Percentiles rank a stretch among this genome's conserved stretches.
Conservation (phyloP, 1,284 basidiomycete genomes). For the Moniliophthora roreri region DNA sequence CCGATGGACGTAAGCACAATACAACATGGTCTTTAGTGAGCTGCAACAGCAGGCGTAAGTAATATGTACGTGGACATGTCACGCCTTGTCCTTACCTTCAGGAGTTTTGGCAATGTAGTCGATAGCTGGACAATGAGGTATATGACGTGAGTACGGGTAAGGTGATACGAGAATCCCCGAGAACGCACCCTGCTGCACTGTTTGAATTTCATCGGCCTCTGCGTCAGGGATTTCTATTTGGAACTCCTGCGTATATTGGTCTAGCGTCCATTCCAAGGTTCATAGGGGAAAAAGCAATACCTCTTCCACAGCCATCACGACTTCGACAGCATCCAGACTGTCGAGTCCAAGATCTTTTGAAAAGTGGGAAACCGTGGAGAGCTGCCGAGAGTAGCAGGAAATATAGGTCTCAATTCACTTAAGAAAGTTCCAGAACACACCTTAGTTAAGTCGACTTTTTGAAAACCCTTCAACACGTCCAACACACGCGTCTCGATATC, state of each 20-base stretch:
- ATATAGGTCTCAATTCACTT: conserved; percentile 12
- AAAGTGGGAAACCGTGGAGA: conserved; percentile 78
- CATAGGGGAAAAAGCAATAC: conserved; percentile 37
- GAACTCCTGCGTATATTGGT: conserved; percentile 61
- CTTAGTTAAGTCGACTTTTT: conserved; percentile 90
- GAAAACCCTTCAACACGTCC: conserved; percentile 91
- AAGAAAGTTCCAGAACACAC: conserved; percentile 39
- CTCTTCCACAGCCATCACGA: conserved; percentile 99
- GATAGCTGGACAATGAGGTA: conserved; percentile 63
- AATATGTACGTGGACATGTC: no score
- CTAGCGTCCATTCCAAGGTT: conserved; percentile 7
- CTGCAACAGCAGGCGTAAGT: conserved; percentile 22
- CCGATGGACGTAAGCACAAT: conserved; percentile 5
- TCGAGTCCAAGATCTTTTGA: conserved; percentile 91
- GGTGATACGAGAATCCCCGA: conserved; percentile 11
- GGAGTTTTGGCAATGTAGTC: conserved; percentile 97
- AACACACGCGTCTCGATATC: conserved; percentile 83
- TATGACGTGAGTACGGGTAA: conserved; percentile 15
- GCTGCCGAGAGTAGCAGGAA: conserved; percentile 42
- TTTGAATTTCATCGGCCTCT: conserved; percentile 97
- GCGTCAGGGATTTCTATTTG: conserved; percentile 94
- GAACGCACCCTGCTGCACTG: conserved; percentile 85
- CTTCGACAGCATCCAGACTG: conserved; percentile 97
- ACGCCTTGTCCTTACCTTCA: conserved; percentile 76
- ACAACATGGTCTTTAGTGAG: conserved; percentile 12